phyloP scores from a whole-genome alignment of 2,329 filamentous ascomycete species.

The Aureobasidium sp. region DNA sequence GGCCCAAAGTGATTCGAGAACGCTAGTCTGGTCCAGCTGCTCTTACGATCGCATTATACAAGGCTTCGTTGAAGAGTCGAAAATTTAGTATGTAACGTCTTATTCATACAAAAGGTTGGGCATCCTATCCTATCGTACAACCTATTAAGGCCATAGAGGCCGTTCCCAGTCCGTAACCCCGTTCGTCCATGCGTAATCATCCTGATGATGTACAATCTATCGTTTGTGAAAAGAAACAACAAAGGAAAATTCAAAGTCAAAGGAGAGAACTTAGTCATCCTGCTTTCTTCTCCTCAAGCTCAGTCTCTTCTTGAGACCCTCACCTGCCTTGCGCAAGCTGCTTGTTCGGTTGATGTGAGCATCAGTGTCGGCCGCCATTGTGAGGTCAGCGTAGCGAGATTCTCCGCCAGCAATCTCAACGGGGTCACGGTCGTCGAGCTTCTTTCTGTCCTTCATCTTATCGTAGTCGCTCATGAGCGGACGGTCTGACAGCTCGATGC shows the following conservation, averaged over 20 bases:
- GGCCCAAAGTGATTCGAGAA: too few species aligned
- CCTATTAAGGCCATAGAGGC: background rate
- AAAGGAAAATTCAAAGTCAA: background rate
- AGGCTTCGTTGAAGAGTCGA: too few species aligned
- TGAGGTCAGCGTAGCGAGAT: constrained; percentile 27
- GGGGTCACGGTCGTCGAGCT: constrained; percentile 26
- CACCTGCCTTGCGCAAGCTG: constrained; percentile 28
- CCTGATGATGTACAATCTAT: constrained; percentile 5
- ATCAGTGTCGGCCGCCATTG: constrained; percentile 24
- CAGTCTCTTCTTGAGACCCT: constrained; percentile 41
- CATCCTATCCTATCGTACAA: constrained; percentile 10
- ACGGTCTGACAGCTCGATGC: constrained; percentile 40
- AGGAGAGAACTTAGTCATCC: background rate
- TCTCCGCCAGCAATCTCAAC: constrained; percentile 29
- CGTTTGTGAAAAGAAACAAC: background rate
- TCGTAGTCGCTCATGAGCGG: constrained; percentile 33
- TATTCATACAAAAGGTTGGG: constrained; percentile 4
- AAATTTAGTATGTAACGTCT: background rate
- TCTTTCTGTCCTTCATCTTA: constrained; percentile 22
- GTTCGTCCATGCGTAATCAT: background rate
- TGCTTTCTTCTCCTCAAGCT: constrained; percentile 33
- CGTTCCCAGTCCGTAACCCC: background rate
- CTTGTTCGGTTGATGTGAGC: constrained; percentile 27
- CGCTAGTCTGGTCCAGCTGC: too few species aligned
- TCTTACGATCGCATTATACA: too few species aligned